Evolutionary conservation across 257 asterid species (phyloP).

Genomic region (Craterostigma plantagineum): DNA sequence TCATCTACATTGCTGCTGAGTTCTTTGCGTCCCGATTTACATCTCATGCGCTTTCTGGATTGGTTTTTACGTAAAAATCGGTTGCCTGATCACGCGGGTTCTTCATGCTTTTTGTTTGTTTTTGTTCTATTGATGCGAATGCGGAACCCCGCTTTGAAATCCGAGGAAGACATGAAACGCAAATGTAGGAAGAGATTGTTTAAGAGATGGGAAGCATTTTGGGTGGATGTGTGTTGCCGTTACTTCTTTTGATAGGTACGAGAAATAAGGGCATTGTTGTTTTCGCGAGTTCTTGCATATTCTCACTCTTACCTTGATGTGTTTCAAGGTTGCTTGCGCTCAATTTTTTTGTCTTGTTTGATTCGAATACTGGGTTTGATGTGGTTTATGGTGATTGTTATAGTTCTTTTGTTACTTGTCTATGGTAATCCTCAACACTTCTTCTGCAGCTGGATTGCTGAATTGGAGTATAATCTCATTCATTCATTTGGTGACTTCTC

Average conservation of each 20-base stretch:
- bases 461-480: constrained; percentile 87
- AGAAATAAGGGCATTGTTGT: background rate
- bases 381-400: background rate
- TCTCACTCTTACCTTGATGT: background rate
- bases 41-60: too few species aligned
- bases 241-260: constrained; percentile 60
- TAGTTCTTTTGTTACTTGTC: background rate
- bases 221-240: constrained; percentile 46
- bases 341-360: too few species aligned
- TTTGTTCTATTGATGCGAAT: too few species aligned
- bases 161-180: too few species aligned
- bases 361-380: too few species aligned
- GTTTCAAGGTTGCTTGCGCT: background rate
- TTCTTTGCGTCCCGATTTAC: too few species aligned
- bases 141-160: too few species aligned
- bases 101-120: too few species aligned
- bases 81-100: too few species aligned
- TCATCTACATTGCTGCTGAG: too few species aligned
- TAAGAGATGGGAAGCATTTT: constrained; percentile 36
- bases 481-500: constrained; percentile 58
- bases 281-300: background rate
- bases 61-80: too few species aligned
- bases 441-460: constrained; percentile 57
- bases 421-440: constrained; percentile 3
- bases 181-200: too few species aligned